A percentile compares a stretch with the other conserved stretches of the same genome.
Evolutionary conservation across 2,329 filamentous ascomycete species (phyloP).

Genomic region (Claviceps pusilla): DNA sequence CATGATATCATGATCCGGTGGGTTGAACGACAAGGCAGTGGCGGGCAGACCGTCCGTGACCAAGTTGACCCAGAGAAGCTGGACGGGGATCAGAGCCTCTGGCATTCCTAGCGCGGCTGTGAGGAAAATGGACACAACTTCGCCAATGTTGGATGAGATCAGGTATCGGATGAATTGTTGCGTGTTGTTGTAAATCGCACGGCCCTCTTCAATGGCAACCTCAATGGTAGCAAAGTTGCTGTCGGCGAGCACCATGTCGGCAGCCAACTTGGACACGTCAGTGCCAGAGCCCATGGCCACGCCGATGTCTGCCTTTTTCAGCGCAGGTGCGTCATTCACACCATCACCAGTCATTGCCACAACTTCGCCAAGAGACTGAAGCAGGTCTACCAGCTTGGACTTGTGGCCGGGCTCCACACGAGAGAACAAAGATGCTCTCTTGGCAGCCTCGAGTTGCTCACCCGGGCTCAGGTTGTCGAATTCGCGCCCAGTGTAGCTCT

Average conservation of each 20-base stretch:
- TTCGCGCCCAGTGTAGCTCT: slow-evolving; percentile 89
- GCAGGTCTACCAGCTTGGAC: slow-evolving; percentile 90
- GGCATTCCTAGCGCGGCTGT: slow-evolving; percentile 95
- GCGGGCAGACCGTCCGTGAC: slow-evolving; percentile 95
- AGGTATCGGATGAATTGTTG: slow-evolving; percentile 99
- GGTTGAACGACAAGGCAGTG: slow-evolving; percentile 94
- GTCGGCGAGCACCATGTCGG: slow-evolving; percentile 96
- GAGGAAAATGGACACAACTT: slow-evolving; percentile 97
- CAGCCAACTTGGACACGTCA: slow-evolving; percentile 88
- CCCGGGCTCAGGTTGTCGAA: slow-evolving; percentile 71
- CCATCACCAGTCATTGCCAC: slow-evolving; percentile 99
- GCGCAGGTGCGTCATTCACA: slow-evolving; percentile 91
- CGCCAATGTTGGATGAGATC: slow-evolving; percentile 97
- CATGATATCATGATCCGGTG: slow-evolving; percentile 97
- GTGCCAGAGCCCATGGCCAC: slow-evolving; percentile 98
- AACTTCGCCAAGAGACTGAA: slow-evolving; percentile 83
- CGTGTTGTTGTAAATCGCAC: slow-evolving; percentile 98
- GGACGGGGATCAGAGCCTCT: slow-evolving; percentile 89
- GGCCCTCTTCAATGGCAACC: slow-evolving; percentile 86
- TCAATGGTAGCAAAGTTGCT: slow-evolving; percentile 99
- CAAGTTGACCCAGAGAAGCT: slow-evolving; percentile 96
- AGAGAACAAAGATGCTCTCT: slow-evolving; percentile 81
- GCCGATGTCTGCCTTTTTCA: slow-evolving; percentile 98
- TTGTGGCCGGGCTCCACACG: slow-evolving; percentile 93
- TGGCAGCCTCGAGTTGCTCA: slow-evolving; percentile 73